Conservation (phyloP, 179 eudicot genomes). For the Silene noctiflora region DNA sequence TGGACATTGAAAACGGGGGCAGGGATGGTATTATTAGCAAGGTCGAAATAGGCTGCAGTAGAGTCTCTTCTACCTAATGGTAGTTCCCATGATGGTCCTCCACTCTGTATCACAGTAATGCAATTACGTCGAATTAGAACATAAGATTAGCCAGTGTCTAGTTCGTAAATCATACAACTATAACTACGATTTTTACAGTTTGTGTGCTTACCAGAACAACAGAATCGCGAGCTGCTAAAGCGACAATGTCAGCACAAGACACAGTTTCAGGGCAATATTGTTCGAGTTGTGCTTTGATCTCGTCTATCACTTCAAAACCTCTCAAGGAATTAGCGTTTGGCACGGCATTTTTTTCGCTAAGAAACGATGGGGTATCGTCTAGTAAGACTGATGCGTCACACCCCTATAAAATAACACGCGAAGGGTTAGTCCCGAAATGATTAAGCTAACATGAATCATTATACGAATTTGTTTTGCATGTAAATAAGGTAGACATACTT, state of each 20-base stretch:
- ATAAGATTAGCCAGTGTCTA: too few relatives aligned
- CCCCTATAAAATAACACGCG: slow-evolving; percentile 42
- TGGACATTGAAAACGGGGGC: slow-evolving; percentile 61
- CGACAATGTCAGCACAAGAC: slow-evolving; percentile 87
- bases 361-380: slow-evolving; percentile 50
- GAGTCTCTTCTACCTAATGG: slow-evolving; percentile 90
- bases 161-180: too few relatives aligned
- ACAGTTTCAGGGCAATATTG: slow-evolving; percentile 73
- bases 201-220: slow-evolving; percentile 50
- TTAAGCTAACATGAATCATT: background rate
- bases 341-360: slow-evolving; percentile 62
- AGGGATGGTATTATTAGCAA: slow-evolving; percentile 63
- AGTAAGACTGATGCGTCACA: slow-evolving; percentile 83
- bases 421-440: background rate
- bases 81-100: slow-evolving; percentile 82
- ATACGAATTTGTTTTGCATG: background rate
- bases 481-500: too few relatives aligned
- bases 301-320: slow-evolving; percentile 81
- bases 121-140: too few relatives aligned
- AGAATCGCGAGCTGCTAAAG: slow-evolving; percentile 84
- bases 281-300: slow-evolving; percentile 72
- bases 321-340: slow-evolving; percentile 77
- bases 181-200: background rate
- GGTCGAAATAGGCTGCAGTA: slow-evolving; percentile 49
- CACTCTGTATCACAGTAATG: slow-evolving; percentile 46